A percentile compares a stretch with the other conserved stretches of the same genome.
Conservation (phyloP, 768 basidiomycete genomes). For the Suillus cothurnatus region DNA sequence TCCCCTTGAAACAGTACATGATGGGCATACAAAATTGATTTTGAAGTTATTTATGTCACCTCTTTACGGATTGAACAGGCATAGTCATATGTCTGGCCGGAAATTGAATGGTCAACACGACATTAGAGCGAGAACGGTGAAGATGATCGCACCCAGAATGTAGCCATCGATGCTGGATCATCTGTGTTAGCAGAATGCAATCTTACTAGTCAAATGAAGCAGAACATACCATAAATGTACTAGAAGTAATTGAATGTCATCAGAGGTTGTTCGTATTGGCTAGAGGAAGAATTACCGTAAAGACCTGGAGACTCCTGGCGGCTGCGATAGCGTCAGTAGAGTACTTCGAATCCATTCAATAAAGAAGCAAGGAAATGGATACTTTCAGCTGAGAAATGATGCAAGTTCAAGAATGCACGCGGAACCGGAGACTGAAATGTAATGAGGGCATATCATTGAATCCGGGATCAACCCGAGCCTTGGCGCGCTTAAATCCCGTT, state of each 20-base stretch:
- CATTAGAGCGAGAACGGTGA: neutral
- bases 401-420: neutral
- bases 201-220: neutral
- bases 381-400: neutral
- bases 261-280: neutral
- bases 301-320: conserved; percentile 3
- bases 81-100: conserved; percentile 7
- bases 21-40: neutral
- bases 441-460: neutral
- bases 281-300: conserved; percentile 1
- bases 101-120: neutral
- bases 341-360: neutral
- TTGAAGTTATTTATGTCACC: neutral
- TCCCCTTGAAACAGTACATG: neutral
- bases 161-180: conserved; percentile 7
- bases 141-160: conserved; percentile 10
- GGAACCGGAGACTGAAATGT: neutral
- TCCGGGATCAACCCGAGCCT: neutral
- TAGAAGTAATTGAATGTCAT: neutral
- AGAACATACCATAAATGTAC: neutral
- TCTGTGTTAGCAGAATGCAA: neutral
- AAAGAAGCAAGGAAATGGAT: neutral
- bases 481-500: neutral
- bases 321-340: neutral
- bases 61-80: conserved; percentile 1